phyloP scores from a whole-genome alignment of 805 yeast genomes.

The Monosporozyma unispora region DNA sequence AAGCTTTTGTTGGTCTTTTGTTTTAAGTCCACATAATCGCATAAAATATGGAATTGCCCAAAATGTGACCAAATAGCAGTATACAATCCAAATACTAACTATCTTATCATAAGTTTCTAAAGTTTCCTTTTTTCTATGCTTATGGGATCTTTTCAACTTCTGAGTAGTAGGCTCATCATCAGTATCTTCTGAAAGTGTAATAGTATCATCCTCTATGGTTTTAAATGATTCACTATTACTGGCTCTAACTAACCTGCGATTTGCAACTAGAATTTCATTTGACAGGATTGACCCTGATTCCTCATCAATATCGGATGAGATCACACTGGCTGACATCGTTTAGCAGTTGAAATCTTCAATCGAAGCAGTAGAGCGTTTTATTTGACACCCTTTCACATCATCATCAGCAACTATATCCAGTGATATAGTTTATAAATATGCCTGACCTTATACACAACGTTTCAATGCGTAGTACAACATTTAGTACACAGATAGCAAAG shows the following conservation, averaged over 20 bases:
- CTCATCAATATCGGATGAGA: not conserved
- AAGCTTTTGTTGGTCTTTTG: constrained; percentile 79
- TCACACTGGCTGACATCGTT: not conserved
- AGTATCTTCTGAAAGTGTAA: not conserved
- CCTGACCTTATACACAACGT: too few species aligned
- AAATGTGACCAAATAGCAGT: constrained; percentile 73
- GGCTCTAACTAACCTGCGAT: not conserved
- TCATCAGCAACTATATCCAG: too few species aligned
- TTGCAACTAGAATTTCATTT: not conserved
- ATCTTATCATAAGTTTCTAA: not conserved
- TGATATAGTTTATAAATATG: too few species aligned
- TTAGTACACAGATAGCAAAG: not conserved
- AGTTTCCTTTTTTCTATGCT: not conserved
- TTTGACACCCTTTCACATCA: too few species aligned
- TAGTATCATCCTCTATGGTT: not conserved
- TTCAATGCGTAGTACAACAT: too few species aligned
- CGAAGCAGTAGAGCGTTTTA: not conserved
- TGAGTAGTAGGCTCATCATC: not conserved
- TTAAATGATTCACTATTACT: not conserved
- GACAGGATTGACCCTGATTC: not conserved
- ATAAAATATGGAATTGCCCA: constrained; percentile 74
- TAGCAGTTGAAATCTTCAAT: not conserved
- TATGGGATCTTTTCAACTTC: not conserved
- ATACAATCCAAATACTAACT: constrained; percentile 54
- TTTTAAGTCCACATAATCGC: constrained; percentile 61